Percentiles rank a stretch among this genome's conserved stretches.
Evolutionary conservation across 192 early-diverging fungal species (phyloP).

Genomic region (Spinellus fusiger): DNA sequence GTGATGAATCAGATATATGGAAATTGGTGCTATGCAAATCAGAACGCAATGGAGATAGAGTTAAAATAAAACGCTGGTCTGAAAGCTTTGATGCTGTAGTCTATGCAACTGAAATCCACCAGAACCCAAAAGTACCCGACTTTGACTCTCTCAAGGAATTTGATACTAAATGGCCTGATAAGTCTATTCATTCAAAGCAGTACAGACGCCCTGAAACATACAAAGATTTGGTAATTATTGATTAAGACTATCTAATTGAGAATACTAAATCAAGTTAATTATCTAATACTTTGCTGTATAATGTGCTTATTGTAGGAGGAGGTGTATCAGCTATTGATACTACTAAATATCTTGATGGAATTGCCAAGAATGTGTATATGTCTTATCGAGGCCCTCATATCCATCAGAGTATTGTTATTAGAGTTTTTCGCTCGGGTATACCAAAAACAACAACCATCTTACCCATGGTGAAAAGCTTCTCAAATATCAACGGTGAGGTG

Average conservation of each 20-base stretch:
- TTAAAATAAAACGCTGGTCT: neutral
- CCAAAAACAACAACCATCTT: neutral
- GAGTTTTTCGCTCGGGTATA: neutral
- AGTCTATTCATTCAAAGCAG: constrained; percentile 17
- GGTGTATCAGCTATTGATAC: constrained; percentile 14
- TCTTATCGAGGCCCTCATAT: constrained; percentile 4
- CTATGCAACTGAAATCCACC: constrained; percentile 12
- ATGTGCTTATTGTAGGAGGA: constrained; percentile 11
- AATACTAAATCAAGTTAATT: neutral
- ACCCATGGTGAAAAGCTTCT: neutral
- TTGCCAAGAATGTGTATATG: constrained; percentile 10
- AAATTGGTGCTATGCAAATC: neutral
- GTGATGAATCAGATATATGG: neutral
- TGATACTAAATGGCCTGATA: constrained; percentile 15
- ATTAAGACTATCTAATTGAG: neutral
- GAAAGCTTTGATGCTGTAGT: constrained; percentile 17
- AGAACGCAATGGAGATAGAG: neutral
- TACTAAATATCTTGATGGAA: neutral
- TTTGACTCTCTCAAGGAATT: constrained; percentile 4
- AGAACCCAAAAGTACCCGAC: constrained; percentile 8
- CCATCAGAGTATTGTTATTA: neutral
- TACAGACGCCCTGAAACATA: constrained; percentile 10
- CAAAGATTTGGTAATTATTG: constrained; percentile 6
- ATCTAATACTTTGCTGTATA: neutral
- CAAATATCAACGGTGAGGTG: constrained; percentile 2